Evolutionary conservation across 805 yeast species (phyloP).

Genomic region (Candida adriatica): DNA sequence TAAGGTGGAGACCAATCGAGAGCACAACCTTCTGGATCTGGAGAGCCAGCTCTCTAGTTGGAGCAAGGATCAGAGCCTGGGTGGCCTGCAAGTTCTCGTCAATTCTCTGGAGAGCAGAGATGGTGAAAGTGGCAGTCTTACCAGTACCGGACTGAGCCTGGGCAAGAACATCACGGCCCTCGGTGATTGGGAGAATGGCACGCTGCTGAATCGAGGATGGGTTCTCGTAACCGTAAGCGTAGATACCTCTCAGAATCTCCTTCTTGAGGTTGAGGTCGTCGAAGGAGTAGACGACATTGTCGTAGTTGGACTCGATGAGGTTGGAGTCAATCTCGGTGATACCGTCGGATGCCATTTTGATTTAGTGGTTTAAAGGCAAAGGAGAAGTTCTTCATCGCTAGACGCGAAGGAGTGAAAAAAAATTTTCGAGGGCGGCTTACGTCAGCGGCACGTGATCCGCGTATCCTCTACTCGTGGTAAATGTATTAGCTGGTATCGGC

Average conservation of each 20-base stretch:
- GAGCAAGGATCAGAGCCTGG: constrained; percentile 92
- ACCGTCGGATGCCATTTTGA: constrained; percentile 43
- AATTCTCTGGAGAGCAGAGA: constrained; percentile 67
- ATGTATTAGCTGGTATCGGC: not conserved
- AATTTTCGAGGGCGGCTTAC: no score
- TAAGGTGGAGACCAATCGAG: constrained; percentile 86
- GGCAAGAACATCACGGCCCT: constrained; percentile 93
- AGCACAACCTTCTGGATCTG: constrained; percentile 93
- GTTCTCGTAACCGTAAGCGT: constrained; percentile 88
- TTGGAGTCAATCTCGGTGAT: constrained; percentile 75
- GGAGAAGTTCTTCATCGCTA: no score
- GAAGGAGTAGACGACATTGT: constrained; percentile 74
- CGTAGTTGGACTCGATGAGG: constrained; percentile 91
- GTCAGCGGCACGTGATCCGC: no score
- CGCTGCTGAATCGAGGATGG: constrained; percentile 98
- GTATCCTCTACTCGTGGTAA: no score
- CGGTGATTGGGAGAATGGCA: constrained; percentile 92
- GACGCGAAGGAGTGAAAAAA: no score
- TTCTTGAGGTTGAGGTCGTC: constrained; percentile 77
- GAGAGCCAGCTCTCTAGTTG: constrained; percentile 94
- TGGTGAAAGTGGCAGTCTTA: constrained; percentile 96
- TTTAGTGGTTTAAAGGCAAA: not conserved
- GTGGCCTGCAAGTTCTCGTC: constrained; percentile 68
- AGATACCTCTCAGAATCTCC: constrained; percentile 56
- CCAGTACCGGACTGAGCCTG: constrained; percentile 99